These are phyloP conservation scores for Fusarium torreyae DNA, from an alignment of 2,329 filamentous ascomycete genomes.

Conservation along the genomic window DNA sequence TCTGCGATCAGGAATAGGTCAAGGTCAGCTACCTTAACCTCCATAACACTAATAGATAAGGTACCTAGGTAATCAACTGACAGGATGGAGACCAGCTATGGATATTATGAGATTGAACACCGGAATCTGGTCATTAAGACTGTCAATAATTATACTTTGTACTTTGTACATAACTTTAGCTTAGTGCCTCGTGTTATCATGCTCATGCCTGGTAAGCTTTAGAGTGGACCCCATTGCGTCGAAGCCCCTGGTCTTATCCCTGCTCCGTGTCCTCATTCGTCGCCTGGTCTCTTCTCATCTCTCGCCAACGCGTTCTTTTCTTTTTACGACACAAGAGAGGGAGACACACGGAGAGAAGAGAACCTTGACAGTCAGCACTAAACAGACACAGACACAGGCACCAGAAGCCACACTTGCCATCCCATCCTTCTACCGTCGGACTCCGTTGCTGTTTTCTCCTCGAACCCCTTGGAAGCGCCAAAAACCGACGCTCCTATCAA, in stretches of 20 bases:
- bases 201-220: conserved; percentile 41
- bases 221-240: conserved; percentile 42
- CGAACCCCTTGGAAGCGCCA: conserved; percentile 22
- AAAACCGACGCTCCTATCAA: conserved; percentile 17
- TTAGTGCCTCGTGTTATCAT: conserved; percentile 38
- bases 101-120: too few species aligned
- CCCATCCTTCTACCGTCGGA: conserved; percentile 28
- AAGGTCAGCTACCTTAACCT: too few species aligned
- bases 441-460: conserved; percentile 32
- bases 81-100: too few species aligned
- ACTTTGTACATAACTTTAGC: conserved; percentile 35
- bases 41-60: too few species aligned
- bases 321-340: conserved; percentile 46
- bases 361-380: conserved; percentile 46
- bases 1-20: too few species aligned
- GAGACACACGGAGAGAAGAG: conserved; percentile 15
- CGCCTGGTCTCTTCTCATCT: conserved; percentile 46
- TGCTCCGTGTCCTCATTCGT: conserved; percentile 45
- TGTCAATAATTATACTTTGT: conserved; percentile 25
- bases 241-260: conserved; percentile 43
- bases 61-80: too few species aligned
- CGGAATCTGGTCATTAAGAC: background rate
- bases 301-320: conserved; percentile 49
- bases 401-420: conserved; percentile 40
- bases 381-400: conserved; percentile 33